Percentiles rank a stretch among this genome's conserved stretches.
These are phyloP conservation scores for Syzygium aqueum DNA, from an alignment of 345 rosid species.

Conservation along the genomic window DNA sequence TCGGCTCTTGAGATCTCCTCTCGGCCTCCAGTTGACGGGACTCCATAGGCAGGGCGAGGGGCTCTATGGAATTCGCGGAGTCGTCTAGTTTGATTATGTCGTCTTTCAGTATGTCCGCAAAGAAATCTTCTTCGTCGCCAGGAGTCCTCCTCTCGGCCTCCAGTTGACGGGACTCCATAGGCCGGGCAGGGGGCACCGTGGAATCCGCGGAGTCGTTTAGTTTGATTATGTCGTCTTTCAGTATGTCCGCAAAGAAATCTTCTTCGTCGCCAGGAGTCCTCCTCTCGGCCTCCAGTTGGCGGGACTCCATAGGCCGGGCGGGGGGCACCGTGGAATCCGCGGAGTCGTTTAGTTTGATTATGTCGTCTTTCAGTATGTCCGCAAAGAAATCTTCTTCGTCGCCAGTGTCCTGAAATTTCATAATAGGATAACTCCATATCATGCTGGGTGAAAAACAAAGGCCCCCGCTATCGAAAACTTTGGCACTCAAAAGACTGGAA, in stretches of 20 bases:
- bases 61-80: not conserved
- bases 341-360: constrained; percentile 54
- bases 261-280: constrained; percentile 20
- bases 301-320: not conserved
- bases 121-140: constrained; percentile 43
- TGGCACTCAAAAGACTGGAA: not conserved
- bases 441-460: not conserved
- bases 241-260: constrained; percentile 62
- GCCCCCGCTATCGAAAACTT: not conserved
- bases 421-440: not conserved
- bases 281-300: not conserved
- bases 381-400: constrained; percentile 53
- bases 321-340: not conserved
- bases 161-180: not conserved
- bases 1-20: not conserved
- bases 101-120: constrained; percentile 68
- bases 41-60: not conserved
- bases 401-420: constrained; percentile 24
- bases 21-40: not conserved
- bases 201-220: constrained; percentile 36
- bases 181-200: not conserved
- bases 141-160: not conserved
- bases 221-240: constrained; percentile 69
- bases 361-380: constrained; percentile 75
- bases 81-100: constrained; percentile 74